phyloP scores from a whole-genome alignment of 495 filamentous ascomycete species.

The Friedmanniomyces endolithicus region DNA sequence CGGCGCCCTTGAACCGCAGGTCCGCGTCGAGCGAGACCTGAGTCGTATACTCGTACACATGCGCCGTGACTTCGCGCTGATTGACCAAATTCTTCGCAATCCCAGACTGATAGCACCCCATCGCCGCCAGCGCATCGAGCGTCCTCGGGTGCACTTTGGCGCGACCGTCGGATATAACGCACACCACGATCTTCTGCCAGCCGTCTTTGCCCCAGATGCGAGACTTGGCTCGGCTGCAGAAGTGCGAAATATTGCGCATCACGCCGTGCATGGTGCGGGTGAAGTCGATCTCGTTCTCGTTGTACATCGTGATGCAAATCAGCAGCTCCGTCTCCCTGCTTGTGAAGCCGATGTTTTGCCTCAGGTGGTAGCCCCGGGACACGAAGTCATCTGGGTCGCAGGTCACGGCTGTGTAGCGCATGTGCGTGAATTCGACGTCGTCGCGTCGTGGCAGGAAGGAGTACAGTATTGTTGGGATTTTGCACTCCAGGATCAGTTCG shows the following conservation, averaged over 20 bases:
- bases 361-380: conserved; percentile 74
- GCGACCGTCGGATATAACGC: conserved; percentile 86
- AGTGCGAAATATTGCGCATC: conserved; percentile 95
- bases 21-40: conserved; percentile 93
- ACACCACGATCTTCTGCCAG: conserved; percentile 99
- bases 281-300: conserved; percentile 92
- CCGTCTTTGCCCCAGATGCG: conserved; percentile 94
- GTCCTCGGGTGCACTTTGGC: conserved; percentile 90
- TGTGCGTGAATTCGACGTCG: conserved; percentile 94
- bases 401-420: conserved; percentile 99
- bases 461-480: conserved; percentile 95
- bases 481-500: conserved; percentile 94
- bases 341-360: conserved; percentile 84
- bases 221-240: conserved; percentile 83
- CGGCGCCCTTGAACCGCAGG: conserved; percentile 95
- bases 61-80: conserved; percentile 66
- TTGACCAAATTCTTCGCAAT: conserved; percentile 99
- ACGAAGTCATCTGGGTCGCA: conserved; percentile 96
- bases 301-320: conserved; percentile 99
- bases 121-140: conserved; percentile 86
- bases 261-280: conserved; percentile 97
- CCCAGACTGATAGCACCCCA: conserved; percentile 97
- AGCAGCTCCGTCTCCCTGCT: conserved; percentile 92
- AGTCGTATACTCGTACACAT: conserved; percentile 98
- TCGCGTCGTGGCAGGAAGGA: conserved; percentile 85